Base-by-base conservation (phyloP, 306 rosid genomes). In the Oxytropis ochrocephala region DNA sequence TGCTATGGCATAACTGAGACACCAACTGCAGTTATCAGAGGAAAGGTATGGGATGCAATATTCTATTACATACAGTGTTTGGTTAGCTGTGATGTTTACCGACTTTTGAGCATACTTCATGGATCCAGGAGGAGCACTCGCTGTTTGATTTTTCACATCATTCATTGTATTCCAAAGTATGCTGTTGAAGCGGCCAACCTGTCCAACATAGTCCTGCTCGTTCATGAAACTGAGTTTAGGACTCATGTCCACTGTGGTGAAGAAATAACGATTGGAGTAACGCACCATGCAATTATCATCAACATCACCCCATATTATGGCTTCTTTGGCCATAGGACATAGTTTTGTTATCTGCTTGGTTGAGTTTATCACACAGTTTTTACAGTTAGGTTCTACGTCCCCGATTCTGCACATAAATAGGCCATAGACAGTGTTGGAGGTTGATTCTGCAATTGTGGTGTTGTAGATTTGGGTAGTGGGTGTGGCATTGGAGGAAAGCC, bases 401-500 rank as follows among this genome's bases (percentile, higher is more conserved):
- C 21, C 59, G 1, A 66, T 12, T 36, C 16, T 35, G 52, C 72
- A 51, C 47, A 7, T 24, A 64, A 53, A 64, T 48, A 64, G 38
- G 41, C 78, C 78, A 53, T 74, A 64, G 57, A 74, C 16, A 3
- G 65, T 53, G 72, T 18, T 11, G 29, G 29, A 1, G 5, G 10
- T 53, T n/a, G 8, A 7, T 1, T 33, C 16, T 0, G 8, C 11
- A 19, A 72, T 30, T 3, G 52, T 21, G 51, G 69, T 21, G 69
- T 0, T 61, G 54, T 50, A 62, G 63, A 38, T n/a, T 61, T 36
- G 6, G 36, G 38, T 7, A 7, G 32, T 74, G 47, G 13, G 21
- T 7, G 72, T 29, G 57, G 47, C 55, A n/a, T 73, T 63, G 18
- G 70, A 62, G 8, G 78, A 74, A 32, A 73, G 70, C 70, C 77